Evolutionary conservation across 1,139 yeast species (phyloP).

Genomic region (Hyphopichia wangnamkhiaoensis): DNA sequence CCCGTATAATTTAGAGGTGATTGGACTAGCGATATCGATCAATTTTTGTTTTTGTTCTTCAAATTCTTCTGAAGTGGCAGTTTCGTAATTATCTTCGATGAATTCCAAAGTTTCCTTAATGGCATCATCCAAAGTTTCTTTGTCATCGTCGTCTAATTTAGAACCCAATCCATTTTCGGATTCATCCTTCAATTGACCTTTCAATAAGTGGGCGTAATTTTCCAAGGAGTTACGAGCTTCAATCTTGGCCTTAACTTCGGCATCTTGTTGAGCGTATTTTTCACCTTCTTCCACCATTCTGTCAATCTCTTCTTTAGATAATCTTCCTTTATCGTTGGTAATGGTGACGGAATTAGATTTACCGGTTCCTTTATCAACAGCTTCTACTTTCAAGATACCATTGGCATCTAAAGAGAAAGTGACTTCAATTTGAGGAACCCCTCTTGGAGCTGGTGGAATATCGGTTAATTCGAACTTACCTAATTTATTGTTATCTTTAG

Average conservation of each 20-base stretch:
- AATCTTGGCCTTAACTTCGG: conserved; percentile 75
- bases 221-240: conserved; percentile 59
- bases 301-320: conserved; percentile 88
- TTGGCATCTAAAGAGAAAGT: conserved; percentile 50
- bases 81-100: conserved; percentile 83
- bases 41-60: conserved; percentile 91
- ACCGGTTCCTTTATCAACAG: conserved; percentile 51
- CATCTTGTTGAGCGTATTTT: conserved; percentile 85
- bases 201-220: conserved; percentile 48
- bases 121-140: conserved; percentile 87
- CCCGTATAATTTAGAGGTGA: conserved; percentile 86
- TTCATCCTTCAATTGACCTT: conserved; percentile 62
- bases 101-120: conserved; percentile 85
- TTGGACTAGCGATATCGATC: conserved; percentile 84
- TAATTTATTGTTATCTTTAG: conserved; percentile 46
- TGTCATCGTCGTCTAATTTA: conserved; percentile 87
- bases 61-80: conserved; percentile 89
- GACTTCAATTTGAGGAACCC: conserved; percentile 51
- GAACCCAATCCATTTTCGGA: conserved; percentile 65
- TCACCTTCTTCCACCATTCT: conserved; percentile 96
- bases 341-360: conserved; percentile 92
- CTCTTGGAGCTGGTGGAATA: conserved; percentile 52
- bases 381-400: conserved; percentile 50
- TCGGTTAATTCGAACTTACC: conserved; percentile 52
- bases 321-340: conserved; percentile 96